Conservation (phyloP, 768 basidiomycete genomes). For the Lanmaoa pseudosensibilis region DNA sequence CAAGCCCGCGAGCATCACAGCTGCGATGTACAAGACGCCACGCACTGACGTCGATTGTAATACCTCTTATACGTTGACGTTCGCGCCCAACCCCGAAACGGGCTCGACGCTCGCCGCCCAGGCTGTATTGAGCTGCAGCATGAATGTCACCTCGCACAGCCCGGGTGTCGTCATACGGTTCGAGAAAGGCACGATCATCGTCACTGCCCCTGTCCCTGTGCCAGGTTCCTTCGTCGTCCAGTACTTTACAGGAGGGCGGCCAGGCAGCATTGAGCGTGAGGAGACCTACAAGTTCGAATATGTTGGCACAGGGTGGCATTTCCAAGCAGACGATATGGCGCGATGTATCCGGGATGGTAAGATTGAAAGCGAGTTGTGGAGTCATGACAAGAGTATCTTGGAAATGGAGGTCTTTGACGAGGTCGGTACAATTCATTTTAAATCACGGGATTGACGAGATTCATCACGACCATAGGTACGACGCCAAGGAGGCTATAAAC, state of each 20-base stretch:
- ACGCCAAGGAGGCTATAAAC: conserved; percentile 40
- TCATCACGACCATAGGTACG: conserved; percentile 25
- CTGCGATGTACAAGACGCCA: conserved; percentile 43
- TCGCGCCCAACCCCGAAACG: conserved; percentile 28
- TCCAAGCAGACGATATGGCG: conserved; percentile 54
- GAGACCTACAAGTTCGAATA: conserved; percentile 37
- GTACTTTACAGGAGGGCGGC: conserved; percentile 36
- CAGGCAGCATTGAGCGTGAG: conserved; percentile 32
- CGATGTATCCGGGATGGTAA: conserved; percentile 34
- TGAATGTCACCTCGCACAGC: conserved; percentile 32
- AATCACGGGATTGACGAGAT: not conserved
- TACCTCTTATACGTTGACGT: conserved; percentile 45
- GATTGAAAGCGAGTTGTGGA: conserved; percentile 50
- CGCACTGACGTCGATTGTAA: conserved; percentile 45
- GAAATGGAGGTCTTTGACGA: conserved; percentile 36
- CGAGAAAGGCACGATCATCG: conserved; percentile 43
- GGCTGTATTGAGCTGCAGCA: conserved; percentile 39
- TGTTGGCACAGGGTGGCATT: conserved; percentile 45
- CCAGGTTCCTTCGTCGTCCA: conserved; percentile 32
- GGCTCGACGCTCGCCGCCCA: conserved; percentile 34
- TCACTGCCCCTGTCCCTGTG: conserved; percentile 38
- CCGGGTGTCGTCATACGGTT: conserved; percentile 41
- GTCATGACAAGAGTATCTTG: conserved; percentile 47
- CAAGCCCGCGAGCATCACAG: conserved; percentile 40
- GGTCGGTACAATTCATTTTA: conserved; percentile 27